Conservation (phyloP, 164 flowering plant species). For the Piper longum region DNA sequence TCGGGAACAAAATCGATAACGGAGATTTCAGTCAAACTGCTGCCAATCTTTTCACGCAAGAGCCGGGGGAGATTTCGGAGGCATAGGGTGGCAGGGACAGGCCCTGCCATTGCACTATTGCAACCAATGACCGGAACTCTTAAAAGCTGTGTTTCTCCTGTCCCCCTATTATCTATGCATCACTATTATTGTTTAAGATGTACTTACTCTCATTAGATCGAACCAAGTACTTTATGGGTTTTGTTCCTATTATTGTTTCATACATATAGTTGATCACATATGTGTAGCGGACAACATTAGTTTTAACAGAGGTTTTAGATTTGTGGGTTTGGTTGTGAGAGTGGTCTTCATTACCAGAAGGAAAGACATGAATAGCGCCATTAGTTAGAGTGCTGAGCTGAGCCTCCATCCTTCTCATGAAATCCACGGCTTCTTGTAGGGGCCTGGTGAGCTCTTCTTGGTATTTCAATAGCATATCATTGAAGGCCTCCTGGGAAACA, state of each 20-base stretch:
- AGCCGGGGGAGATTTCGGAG: background rate
- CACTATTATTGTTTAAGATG: no score
- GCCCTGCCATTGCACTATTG: background rate
- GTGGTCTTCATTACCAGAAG: conserved; percentile 22
- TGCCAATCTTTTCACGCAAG: background rate
- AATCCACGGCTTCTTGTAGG: conserved; percentile 91
- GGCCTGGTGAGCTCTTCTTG: conserved; percentile 84
- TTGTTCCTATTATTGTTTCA: no score
- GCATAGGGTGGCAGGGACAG: background rate
- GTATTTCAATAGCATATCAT: conserved; percentile 82
- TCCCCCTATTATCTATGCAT: no score
- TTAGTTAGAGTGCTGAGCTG: conserved; percentile 55
- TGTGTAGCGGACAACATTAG: background rate
- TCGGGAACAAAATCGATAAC: no score
- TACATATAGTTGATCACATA: no score
- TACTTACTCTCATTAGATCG: no score
- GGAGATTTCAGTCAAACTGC: background rate
- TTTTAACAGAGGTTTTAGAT: background rate
- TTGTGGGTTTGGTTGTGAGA: background rate
- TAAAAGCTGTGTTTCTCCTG: background rate
- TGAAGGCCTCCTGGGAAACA: conserved; percentile 65
- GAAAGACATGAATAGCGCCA: conserved; percentile 41
- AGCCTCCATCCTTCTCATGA: conserved; percentile 77
- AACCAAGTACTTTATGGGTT: no score
- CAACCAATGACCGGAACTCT: background rate